Base-by-base conservation (phyloP, 1,139 yeast species). In the Pneumocystis canis region DNA sequence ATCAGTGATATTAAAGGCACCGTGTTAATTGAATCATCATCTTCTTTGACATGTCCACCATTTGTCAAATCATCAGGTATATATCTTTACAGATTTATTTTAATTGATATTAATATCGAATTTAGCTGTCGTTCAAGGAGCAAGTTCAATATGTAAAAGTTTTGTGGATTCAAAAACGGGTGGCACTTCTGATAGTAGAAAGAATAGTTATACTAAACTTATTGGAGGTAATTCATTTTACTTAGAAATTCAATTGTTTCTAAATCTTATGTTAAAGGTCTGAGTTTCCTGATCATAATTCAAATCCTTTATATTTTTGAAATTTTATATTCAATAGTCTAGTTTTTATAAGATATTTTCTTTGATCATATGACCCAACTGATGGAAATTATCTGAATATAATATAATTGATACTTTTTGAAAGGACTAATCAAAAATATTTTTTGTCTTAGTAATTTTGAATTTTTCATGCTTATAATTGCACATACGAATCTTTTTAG, bases 1-100 rank as follows among this genome's bases (percentile, higher is more conserved):
- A 82, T 92, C 75, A 78, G 77, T 70, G 82, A 85, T 72, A 95
- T 92, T 73, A 82, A 83, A 75, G 98, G 98, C 82, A 96, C 96
- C 75, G 94, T 90, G 78, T 78, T 78, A 73, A 80, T 92, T 74
- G 85, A 85, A 74, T 82, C 96, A 66, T 73, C 76, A 66, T 78
- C 82, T 68, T 86, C 87, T 74, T 84, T 89, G 77, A 82, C 88
- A 78, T 92, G 97, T 82, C 76, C 80, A 68, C 79, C 82, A 66
- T 89, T 89, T 81, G 82, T 40, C 58, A 63, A n/a, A 59, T 62
- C 28, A 57, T 60, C 14, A 54, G 59, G 28, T 32, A 58, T 31
- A 61, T 64, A 60, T 75, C 66, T 73, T 62, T 80, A 81, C 70
- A 92, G 94, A 77, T 87, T 82, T 74, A 82, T 90, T 75, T 88